Percentiles rank a stretch among this genome's conserved stretches.
Evolutionary conservation across 2,329 filamentous ascomycete species (phyloP).

Genomic region (Trematosphaeria pertusa): DNA sequence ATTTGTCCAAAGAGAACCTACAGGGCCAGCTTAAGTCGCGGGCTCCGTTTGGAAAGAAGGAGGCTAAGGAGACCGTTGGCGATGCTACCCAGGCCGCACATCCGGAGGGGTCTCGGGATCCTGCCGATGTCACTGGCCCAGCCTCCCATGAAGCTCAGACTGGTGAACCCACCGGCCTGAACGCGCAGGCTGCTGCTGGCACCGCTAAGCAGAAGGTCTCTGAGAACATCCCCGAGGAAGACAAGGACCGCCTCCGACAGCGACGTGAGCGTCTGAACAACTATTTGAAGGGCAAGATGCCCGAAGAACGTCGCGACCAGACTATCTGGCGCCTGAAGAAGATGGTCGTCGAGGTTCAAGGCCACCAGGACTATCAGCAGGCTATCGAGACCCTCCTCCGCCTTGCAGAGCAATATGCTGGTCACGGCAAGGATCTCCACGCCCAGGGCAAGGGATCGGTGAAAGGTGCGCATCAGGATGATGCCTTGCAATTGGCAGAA

Average conservation of each 20-base stretch:
- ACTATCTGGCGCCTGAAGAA: slow-evolving; percentile 94
- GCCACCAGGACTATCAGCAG: slow-evolving; percentile 89
- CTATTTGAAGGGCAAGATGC: slow-evolving; percentile 87
- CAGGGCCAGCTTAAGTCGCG: slow-evolving; percentile 71
- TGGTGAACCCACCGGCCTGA: slow-evolving; percentile 55
- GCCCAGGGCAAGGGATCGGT: slow-evolving; percentile 71
- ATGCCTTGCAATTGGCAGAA: slow-evolving; percentile 74
- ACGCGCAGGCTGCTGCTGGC: slow-evolving; percentile 59
- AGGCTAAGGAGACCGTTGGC: slow-evolving; percentile 64
- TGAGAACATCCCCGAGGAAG: slow-evolving; percentile 70
- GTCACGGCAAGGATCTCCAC: slow-evolving; percentile 72
- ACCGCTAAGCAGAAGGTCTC: slow-evolving; percentile 65
- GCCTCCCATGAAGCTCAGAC: slow-evolving; percentile 59
- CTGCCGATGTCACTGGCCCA: slow-evolving; percentile 60
- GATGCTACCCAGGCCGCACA: slow-evolving; percentile 66
- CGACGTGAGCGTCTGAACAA: slow-evolving; percentile 64
- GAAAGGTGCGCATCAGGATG: slow-evolving; percentile 72
- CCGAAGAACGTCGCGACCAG: slow-evolving; percentile 90
- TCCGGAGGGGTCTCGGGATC: slow-evolving; percentile 61
- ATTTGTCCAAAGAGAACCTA: slow-evolving; percentile 73
- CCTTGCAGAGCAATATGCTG: slow-evolving; percentile 83
- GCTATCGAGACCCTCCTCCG: slow-evolving; percentile 88
- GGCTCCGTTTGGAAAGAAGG: slow-evolving; percentile 62
- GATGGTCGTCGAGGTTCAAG: slow-evolving; percentile 96
- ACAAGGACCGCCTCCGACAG: slow-evolving; percentile 51